Evolutionary conservation across 805 yeast genomes (phyloP).

Genomic region (Yarrowia porcina): DNA sequence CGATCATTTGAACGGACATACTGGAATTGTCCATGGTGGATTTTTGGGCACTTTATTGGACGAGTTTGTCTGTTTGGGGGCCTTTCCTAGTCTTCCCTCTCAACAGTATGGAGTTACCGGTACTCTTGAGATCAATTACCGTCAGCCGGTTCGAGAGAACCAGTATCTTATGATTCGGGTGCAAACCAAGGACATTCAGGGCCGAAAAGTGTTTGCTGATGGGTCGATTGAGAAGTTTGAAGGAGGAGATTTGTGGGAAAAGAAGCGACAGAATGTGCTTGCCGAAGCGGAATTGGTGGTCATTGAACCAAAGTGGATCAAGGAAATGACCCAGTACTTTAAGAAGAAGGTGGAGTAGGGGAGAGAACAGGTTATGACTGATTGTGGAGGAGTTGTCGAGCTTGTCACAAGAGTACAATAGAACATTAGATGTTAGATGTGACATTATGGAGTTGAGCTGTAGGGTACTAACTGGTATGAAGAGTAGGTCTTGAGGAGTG

Average conservation of each 20-base stretch:
- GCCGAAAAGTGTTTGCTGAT: slow-evolving; percentile 68
- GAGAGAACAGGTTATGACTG: too few species aligned
- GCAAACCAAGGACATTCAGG: slow-evolving; percentile 56
- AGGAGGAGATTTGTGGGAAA: slow-evolving; percentile 28
- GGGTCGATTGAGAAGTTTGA: slow-evolving; percentile 56
- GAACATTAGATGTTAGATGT: neutral
- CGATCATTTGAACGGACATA: slow-evolving; percentile 50
- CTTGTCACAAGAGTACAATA: neutral
- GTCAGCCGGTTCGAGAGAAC: slow-evolving; percentile 49
- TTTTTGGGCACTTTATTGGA: slow-evolving; percentile 74
- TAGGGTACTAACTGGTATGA: too few species aligned
- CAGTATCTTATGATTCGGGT: slow-evolving; percentile 64
- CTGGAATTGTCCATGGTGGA: slow-evolving; percentile 61
- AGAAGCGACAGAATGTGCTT: slow-evolving; percentile 40
- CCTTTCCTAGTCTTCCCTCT: slow-evolving; percentile 71
- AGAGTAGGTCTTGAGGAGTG: too few species aligned
- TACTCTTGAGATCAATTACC: slow-evolving; percentile 53
- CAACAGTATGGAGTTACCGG: slow-evolving; percentile 80
- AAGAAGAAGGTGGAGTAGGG: neutral
- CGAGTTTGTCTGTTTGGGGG: slow-evolving; percentile 67
- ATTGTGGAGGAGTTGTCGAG: too few species aligned
- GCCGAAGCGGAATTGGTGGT: slow-evolving; percentile 68
- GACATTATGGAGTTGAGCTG: too few species aligned
- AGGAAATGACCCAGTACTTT: slow-evolving; percentile 45
- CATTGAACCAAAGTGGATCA: slow-evolving; percentile 89